Base-by-base conservation (phyloP, 2,329 filamentous ascomycete genomes). In the Colletotrichum aenigma region DNA sequence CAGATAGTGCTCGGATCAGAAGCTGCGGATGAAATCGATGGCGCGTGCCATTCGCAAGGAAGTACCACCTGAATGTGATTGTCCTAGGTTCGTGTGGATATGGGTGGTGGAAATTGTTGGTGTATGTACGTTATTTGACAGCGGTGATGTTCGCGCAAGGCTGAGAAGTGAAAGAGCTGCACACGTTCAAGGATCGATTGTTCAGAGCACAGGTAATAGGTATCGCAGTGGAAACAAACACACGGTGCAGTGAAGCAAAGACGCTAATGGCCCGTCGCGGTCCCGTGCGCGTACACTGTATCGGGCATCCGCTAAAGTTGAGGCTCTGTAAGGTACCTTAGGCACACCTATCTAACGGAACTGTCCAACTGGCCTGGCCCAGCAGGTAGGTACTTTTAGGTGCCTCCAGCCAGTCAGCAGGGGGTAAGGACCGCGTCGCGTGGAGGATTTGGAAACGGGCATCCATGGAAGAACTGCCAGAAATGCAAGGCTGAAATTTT, bases 401-500 rank as follows among this genome's bases (percentile, higher is more conserved):
- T 52, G 13, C 43, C 43, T 52, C 43, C 43, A 7, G n/a, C n/a
- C 43, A 52, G 43, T 52, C 43, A 21, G 43, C 43, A 52, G 43
- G 43, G 18, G 43, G 6, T 21, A 48, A 52, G 18, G 36, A 67
- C 21, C 69, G 72, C 72, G 70, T 75, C 70, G 74, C 58, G 70
- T 74, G 56, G 52, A 6, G 70, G 26, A 67, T 28, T 62, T 64
- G n/a, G 58, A 34, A 60, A 21, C 43, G 38, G 38, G 38, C 38
- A 52, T 52, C 43, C 43, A 52, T 74, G 24, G 30, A 60, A 34
- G 48, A 28, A 34, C 62, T 75, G 71, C 71, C 71, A 61, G 60
- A 70, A 70, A 77, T 70, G 79, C 82, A 82, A 84, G 82, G 82
- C 82, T 84, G 82, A 84, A 83, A 83, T 82, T 84, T 83, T 72